Base-by-base conservation (phyloP, 768 basidiomycete species). In the Naganishia vaughanmartiniae region DNA sequence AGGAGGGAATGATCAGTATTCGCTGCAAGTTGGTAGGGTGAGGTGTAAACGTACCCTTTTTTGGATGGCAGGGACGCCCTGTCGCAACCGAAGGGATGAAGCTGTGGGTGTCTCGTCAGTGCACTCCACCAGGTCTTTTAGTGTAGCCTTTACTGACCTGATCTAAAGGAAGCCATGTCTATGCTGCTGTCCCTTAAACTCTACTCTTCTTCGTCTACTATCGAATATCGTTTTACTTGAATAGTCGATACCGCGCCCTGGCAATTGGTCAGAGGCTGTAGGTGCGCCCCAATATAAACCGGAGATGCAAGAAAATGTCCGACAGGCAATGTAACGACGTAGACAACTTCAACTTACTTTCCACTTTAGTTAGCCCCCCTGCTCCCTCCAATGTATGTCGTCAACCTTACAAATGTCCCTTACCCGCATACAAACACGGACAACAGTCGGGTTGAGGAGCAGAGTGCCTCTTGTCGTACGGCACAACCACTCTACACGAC, bases 331-430 rank as follows among this genome's bases (percentile, higher is more conserved):
- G n/a, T n/a, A 15, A 2, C 42, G 42, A 42, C 42, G 42, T 42
- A 42, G 42, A 42, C 42, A 42, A 9, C 15, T 9, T 11, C 15
- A 42, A 42, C 42, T 42, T 15, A 5, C 34, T 36, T 36, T 36
- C 36, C 36, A 36, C 36, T 6, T 5, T 36, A 6, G 36, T 36
- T 36, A 36, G 12, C 36, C 36, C 12, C n/a, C n/a, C n/a, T n/a
- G n/a, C 36, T 36, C 5, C 36, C 5, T 36, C 12, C 12, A 5
- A 36, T 12, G 36, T 6, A 6, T 6, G 12, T 6, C 36, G 12
- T 12, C 36, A 26, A 19, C 48, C 26, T 6, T 53, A 26, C 54
- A 69, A 30, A 70, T 67, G 57, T 74, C 72, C 42, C 26, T 53
- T 30, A 19, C 48, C 45, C 63, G 48, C 63, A n/a, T 53, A 58